Conservation (phyloP, 306 rosid species). For the Coriaria nepalensis region DNA sequence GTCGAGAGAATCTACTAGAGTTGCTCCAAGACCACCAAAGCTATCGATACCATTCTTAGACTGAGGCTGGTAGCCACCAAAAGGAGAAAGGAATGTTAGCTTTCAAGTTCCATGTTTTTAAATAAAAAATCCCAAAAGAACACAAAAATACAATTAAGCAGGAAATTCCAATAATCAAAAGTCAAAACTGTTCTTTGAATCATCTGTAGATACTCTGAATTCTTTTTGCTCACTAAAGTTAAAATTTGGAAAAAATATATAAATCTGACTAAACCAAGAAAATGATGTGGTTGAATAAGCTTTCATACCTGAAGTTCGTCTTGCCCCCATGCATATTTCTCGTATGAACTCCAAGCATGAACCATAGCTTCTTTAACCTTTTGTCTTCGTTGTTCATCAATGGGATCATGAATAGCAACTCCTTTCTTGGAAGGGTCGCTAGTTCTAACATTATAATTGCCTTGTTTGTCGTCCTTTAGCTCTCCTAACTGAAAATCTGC, state of each 20-base stretch:
- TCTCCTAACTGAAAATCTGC: slow-evolving; percentile 52
- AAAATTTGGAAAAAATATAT: no score
- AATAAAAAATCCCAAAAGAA: not conserved
- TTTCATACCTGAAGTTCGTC: slow-evolving; percentile 88
- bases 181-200: no score
- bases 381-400: slow-evolving; percentile 55
- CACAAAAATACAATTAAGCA: not conserved
- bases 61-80: slow-evolving; percentile 61
- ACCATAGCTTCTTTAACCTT: slow-evolving; percentile 94
- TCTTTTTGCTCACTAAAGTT: no score
- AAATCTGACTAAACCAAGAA: not conserved
- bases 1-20: slow-evolving; percentile 87
- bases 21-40: slow-evolving; percentile 99
- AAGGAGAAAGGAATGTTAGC: slow-evolving; percentile 20
- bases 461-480: slow-evolving; percentile 11
- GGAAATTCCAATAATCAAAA: not conserved
- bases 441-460: slow-evolving; percentile 8
- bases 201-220: no score
- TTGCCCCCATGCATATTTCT: slow-evolving; percentile 93
- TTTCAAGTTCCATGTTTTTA: slow-evolving; percentile 1
- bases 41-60: slow-evolving; percentile 80
- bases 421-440: slow-evolving; percentile 17
- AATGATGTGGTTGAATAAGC: not conserved
- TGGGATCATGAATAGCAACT: slow-evolving; percentile 44
- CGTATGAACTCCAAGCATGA: slow-evolving; percentile 96